Evolutionary conservation across 2,329 filamentous ascomycete genomes (phyloP), one percentile per base, ranked within the genome.

Genomic region (Fusarium newnesense): DNA sequence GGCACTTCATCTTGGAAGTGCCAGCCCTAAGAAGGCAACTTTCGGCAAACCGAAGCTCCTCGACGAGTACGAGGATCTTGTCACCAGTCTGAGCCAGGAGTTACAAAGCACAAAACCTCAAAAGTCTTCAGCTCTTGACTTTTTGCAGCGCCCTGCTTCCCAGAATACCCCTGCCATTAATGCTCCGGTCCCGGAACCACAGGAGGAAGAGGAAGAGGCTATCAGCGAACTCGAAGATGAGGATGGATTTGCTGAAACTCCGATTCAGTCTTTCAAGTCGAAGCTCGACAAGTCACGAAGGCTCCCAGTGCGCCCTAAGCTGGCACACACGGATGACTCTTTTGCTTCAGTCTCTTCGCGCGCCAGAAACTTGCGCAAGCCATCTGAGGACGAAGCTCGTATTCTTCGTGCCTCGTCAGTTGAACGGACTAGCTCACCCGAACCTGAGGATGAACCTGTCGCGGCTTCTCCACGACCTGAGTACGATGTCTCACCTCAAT

Each of bases 151-250:
- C 13, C 54, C 67, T 16, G 61, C 39, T 10, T 16, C 52, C 4
- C 37, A 42, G 2, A 69, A 37, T 18, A 42, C 43, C 11, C 57
- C 63, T 3, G 56, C 39, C 5, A 70, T 59, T 32, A 68, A 39
- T 26, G 53, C 52, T 1, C 50, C 72, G 2, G 50, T 53, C 0
- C 67, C 72, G 2, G 63, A 67, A 3, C 59, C 60, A 4, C 67
- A 69, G 5, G 60, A 70, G 1, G 72, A 76, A 19, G 64, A 78
- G n/a, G 60, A 79, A 1, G 85, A 85, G 15, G 76, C 78, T 1
- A 81, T 85, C 24, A 88, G 86, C 59, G 87, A 89, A 46, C 78
- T 87, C n/a, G 87, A 89, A 50, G 85, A 89, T 3, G 85, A 87
- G 16, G 69, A 76, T 1, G 46, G 70, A 1, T 71, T 77, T 5